These are phyloP conservation scores for Infundibulicybe gibba DNA, from an alignment of 768 basidiomycete genomes.

Conservation along the genomic window DNA sequence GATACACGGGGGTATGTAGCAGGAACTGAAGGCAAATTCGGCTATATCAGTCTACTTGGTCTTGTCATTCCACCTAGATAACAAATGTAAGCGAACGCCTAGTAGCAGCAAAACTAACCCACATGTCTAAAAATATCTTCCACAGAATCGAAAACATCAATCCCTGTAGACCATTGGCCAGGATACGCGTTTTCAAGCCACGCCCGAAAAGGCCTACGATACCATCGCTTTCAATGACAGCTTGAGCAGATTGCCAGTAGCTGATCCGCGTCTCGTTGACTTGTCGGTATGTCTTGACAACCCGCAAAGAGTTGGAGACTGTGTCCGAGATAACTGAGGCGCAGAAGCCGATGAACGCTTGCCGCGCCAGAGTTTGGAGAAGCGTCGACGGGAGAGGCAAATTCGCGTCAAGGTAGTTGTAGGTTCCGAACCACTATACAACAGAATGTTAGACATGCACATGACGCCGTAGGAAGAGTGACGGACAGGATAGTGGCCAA, in stretches of 20 bases:
- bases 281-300: slow-evolving; percentile 95
- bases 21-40: no score
- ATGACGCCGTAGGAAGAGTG: neutral
- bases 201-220: slow-evolving; percentile 80
- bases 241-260: slow-evolving; percentile 74
- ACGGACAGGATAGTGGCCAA: slow-evolving; percentile 82
- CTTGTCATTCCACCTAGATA: slow-evolving; percentile 10
- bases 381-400: slow-evolving; percentile 56
- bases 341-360: slow-evolving; percentile 88
- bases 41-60: neutral
- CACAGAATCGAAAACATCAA: slow-evolving; percentile 90
- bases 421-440: slow-evolving; percentile 75
- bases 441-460: neutral
- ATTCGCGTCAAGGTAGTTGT: slow-evolving; percentile 70
- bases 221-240: slow-evolving; percentile 76
- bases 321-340: slow-evolving; percentile 87
- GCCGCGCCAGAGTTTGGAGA: slow-evolving; percentile 61
- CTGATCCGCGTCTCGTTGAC: slow-evolving; percentile 79
- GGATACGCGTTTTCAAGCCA: slow-evolving; percentile 83
- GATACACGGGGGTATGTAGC: no score
- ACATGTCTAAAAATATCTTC: slow-evolving; percentile 90
- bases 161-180: slow-evolving; percentile 91
- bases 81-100: neutral
- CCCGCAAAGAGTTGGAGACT: slow-evolving; percentile 83
- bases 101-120: slow-evolving; percentile 25